Evolutionary conservation across 2,329 filamentous ascomycete genomes (phyloP), one percentile per base, ranked within the genome.

Genomic region (Nemania sp.): DNA sequence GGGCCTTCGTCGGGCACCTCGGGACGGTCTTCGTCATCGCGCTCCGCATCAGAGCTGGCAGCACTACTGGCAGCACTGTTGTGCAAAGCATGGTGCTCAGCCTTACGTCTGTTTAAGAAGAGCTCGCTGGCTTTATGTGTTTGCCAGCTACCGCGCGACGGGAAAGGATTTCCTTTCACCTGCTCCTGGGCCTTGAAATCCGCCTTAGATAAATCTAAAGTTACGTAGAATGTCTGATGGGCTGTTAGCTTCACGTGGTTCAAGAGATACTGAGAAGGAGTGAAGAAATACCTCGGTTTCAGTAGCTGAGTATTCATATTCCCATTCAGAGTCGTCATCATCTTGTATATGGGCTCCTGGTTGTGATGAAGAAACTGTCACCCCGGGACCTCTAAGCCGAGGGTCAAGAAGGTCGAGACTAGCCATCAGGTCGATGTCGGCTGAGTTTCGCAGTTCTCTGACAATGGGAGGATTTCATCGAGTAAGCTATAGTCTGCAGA

Each of bases 251-350:
- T 35, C 27, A 45, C 15, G 29, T 68, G 43, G 18, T 52, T 22
- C 10, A 3, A 22, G 18, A 7, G 3, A 49, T 45, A 20, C n/a
- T n/a, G 58, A 64, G 38, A 41, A 69, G 60, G 24, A 26, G 8
- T 6, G 22, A 11, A 13, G 2, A 41, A 24, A 53, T 67, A 87
- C 88, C 82, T 91, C 89, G 15, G 84, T 89, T 73, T 91, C 88
- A 0, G 87, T 89, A 2, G 81, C 79, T 0, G 89, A 90, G 74
- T 91, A 91, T 72, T 91, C 89, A 71, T 90, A 90, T 74, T 91
- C 89, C 87, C 88, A 91, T 58, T 89, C 88, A 15, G 84, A 84
- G 56, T 90, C 86, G 67, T 89, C 82, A 5, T 83, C 84, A 29
- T 82, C 81, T n/a, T 59, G 58, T 52, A 61, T 32, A 60, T 53